Percentiles rank a stretch among this genome's conserved stretches.
These are phyloP conservation scores for Xylariaceae sp. DNA, from an alignment of 2,329 filamentous ascomycete species.

Conservation along the genomic window DNA sequence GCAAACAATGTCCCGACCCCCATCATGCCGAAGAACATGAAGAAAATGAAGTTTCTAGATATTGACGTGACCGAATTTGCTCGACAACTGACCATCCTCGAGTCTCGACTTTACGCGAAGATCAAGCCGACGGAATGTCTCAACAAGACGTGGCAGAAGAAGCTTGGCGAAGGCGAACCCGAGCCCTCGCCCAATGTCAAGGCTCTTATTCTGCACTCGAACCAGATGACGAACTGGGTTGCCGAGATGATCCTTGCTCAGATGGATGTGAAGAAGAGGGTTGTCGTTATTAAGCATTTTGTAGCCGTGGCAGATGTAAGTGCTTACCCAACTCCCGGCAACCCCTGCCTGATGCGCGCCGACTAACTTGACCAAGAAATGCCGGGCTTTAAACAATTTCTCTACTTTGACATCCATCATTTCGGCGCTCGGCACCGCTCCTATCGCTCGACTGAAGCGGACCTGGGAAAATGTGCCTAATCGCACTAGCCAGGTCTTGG, in stretches of 20 bases:
- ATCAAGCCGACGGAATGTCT: conserved; percentile 94
- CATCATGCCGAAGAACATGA: conserved; percentile 98
- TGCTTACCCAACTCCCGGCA: conserved; percentile 15
- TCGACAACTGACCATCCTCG: conserved; percentile 94
- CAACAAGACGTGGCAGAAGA: conserved; percentile 99
- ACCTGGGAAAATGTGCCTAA: conserved; percentile 93
- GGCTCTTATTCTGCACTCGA: conserved; percentile 92
- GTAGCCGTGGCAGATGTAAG: conserved; percentile 90
- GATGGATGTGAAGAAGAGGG: conserved; percentile 87
- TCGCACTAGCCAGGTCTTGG: conserved; percentile 70
- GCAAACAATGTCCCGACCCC: conserved; percentile 76
- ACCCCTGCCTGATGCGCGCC: conserved; percentile 9
- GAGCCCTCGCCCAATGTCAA: conserved; percentile 93
- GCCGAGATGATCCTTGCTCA: conserved; percentile 98
- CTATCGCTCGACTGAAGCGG: conserved; percentile 84
- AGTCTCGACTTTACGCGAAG: conserved; percentile 89
- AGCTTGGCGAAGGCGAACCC: conserved; percentile 69
- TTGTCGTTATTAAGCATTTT: conserved; percentile 98
- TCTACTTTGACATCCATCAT: conserved; percentile 97
- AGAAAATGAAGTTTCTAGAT: conserved; percentile 96
- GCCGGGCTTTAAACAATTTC: conserved; percentile 87
- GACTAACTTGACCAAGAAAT: conserved; percentile 60
- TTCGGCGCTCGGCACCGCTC: conserved; percentile 86
- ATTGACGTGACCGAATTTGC: conserved; percentile 95
- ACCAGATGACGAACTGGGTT: conserved; percentile 98